These are phyloP conservation scores for Boletus reticuloceps DNA, from an alignment of 768 basidiomycete genomes.

Conservation along the genomic window DNA sequence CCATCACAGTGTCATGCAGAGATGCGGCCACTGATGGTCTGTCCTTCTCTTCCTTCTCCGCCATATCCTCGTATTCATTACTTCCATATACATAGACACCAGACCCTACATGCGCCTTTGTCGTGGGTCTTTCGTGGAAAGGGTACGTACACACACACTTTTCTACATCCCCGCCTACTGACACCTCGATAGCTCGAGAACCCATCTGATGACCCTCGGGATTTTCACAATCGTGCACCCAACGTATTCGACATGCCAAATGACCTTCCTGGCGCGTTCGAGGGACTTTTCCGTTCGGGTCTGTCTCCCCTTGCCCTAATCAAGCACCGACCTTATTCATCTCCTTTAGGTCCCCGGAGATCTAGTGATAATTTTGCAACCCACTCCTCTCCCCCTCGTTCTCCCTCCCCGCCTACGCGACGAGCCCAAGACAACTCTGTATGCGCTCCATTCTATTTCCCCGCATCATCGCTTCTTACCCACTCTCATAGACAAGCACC, in stretches of 20 bases:
- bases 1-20: constrained; percentile 73
- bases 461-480: background rate
- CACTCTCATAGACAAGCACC: constrained; percentile 10
- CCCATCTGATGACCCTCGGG: constrained; percentile 70
- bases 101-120: constrained; percentile 82
- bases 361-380: background rate
- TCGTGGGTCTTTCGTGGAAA: constrained; percentile 79
- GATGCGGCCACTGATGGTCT: constrained; percentile 85
- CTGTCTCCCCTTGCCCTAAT: constrained; percentile 4
- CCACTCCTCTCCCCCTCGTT: constrained; percentile 1
- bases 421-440: constrained; percentile 19
- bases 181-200: constrained; percentile 61
- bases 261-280: constrained; percentile 40
- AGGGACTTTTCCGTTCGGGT: constrained; percentile 47
- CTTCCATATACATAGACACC: constrained; percentile 51
- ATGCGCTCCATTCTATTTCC: background rate
- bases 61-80: background rate
- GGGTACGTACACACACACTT: constrained; percentile 39
- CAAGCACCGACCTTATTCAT: background rate
- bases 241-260: constrained; percentile 27
- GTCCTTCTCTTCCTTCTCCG: constrained; percentile 11
- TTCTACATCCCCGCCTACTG: background rate
- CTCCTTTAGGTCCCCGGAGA: constrained; percentile 7
- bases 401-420: constrained; percentile 16
- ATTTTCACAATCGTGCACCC: constrained; percentile 45